phyloP scores from a whole-genome alignment of 208 protist species.

The Porcisia deanei region DNA sequence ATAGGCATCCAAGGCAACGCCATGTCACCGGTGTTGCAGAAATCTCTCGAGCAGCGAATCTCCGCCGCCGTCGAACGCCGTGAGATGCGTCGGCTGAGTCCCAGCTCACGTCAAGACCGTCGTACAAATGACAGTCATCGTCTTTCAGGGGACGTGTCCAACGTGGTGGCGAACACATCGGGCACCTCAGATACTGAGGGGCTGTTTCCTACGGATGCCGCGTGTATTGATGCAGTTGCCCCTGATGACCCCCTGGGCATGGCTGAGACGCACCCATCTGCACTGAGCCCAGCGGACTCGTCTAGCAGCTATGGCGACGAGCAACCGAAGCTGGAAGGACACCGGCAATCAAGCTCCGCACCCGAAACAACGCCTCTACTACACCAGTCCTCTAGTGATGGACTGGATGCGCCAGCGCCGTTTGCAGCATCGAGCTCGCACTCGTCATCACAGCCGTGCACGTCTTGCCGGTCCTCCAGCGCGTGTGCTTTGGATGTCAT shows the following conservation, averaged over 20 bases:
- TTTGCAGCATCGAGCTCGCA: too few species aligned
- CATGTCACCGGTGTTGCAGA: slow-evolving; percentile 11
- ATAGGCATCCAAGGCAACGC: slow-evolving; percentile 22
- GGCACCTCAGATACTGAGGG: background rate
- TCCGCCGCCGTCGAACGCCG: slow-evolving; percentile 16
- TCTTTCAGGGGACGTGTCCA: background rate
- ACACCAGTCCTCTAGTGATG: background rate
- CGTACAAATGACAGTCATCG: background rate
- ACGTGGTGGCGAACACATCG: background rate
- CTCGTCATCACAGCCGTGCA: background rate
- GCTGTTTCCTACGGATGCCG: background rate
- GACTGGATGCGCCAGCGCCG: background rate
- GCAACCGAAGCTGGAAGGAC: background rate
- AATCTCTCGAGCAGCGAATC: slow-evolving; percentile 16
- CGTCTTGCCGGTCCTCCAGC: background rate
- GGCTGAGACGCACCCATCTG: too few species aligned
- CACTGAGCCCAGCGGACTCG: background rate
- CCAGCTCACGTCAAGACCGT: background rate
- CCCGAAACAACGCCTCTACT: background rate
- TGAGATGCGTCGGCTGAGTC: slow-evolving; percentile 6
- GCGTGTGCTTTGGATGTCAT: background rate
- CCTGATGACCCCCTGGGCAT: background rate
- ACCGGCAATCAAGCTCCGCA: background rate
- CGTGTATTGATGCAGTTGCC: too few species aligned
- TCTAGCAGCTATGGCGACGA: background rate